Evolutionary conservation across 257 asterid species (phyloP).

Genomic region (Fraxinus pennsylvanica): DNA sequence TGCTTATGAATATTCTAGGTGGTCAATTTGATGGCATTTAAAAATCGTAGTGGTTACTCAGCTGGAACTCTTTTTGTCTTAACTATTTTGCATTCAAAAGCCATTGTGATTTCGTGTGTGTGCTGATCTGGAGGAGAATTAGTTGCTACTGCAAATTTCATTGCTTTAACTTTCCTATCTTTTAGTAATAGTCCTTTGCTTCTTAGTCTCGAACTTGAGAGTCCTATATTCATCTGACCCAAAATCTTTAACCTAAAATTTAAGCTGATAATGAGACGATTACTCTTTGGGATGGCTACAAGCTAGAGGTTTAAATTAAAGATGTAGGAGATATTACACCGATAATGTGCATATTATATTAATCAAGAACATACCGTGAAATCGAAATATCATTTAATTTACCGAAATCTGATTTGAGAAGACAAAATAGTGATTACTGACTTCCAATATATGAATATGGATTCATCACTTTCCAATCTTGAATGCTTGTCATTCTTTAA

Average conservation of each 20-base stretch:
- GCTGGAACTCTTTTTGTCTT: not conserved
- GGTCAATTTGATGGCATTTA: not conserved
- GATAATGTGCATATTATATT: too few species aligned
- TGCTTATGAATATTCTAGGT: not conserved
- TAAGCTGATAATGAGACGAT: not conserved
- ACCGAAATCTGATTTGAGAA: too few species aligned
- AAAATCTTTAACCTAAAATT: too few species aligned
- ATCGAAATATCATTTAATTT: too few species aligned
- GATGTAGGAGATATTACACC: too few species aligned
- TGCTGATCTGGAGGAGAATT: not conserved
- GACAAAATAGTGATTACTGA: too few species aligned
- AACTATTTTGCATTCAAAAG: not conserved
- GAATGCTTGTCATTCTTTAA: too few species aligned
- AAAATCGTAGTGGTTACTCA: not conserved
- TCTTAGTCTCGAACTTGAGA: not conserved
- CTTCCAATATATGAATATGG: too few species aligned
- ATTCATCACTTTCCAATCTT: too few species aligned
- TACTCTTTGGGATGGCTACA: not conserved
- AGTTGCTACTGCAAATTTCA: not conserved
- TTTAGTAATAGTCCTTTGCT: not conserved
- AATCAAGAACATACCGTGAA: too few species aligned
- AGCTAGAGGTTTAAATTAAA: not conserved
- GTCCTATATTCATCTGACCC: not conserved
- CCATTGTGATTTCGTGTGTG: not conserved
- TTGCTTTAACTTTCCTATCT: not conserved